These are phyloP conservation scores for Echinochloa phyllopogon DNA, from an alignment of 176 grass and related monocot genomes.

Conservation along the genomic window DNA sequence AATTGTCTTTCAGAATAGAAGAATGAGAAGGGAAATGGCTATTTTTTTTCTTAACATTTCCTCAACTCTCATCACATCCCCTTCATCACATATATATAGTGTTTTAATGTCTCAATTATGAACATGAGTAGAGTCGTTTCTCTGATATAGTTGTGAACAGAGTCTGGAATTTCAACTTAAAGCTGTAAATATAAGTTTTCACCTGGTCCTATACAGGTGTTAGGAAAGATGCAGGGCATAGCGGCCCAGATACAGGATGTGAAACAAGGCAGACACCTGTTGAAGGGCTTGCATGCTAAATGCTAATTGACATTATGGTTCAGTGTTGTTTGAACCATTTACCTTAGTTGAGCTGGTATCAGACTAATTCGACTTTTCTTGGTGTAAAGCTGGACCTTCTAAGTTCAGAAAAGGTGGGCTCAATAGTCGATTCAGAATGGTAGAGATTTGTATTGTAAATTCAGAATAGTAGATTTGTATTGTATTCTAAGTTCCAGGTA, in stretches of 20 bases:
- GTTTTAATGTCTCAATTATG: background rate
- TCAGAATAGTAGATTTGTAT: background rate
- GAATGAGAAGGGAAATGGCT: background rate
- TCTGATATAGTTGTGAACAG: background rate
- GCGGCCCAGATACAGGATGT: background rate
- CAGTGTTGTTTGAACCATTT: slow-evolving; percentile 5
- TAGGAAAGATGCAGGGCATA: slow-evolving; percentile 15
- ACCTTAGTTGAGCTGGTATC: background rate
- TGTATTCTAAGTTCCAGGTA: slow-evolving; percentile 6
- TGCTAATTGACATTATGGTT: slow-evolving; percentile 9
- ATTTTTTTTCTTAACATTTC: background rate
- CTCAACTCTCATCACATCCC: background rate
- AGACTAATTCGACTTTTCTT: background rate
- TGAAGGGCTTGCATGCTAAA: background rate
- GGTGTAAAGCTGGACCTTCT: background rate
- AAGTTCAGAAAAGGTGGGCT: background rate
- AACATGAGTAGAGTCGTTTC: background rate
- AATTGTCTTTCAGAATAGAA: background rate
- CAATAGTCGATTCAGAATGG: background rate
- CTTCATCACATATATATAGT: background rate
- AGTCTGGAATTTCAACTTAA: background rate
- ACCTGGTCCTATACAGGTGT: background rate
- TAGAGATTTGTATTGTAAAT: background rate
- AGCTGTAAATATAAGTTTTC: background rate
- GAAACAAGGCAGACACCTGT: background rate